Base-by-base conservation (phyloP, 2,329 filamentous ascomycete genomes). In the Fusarium haematococcum region DNA sequence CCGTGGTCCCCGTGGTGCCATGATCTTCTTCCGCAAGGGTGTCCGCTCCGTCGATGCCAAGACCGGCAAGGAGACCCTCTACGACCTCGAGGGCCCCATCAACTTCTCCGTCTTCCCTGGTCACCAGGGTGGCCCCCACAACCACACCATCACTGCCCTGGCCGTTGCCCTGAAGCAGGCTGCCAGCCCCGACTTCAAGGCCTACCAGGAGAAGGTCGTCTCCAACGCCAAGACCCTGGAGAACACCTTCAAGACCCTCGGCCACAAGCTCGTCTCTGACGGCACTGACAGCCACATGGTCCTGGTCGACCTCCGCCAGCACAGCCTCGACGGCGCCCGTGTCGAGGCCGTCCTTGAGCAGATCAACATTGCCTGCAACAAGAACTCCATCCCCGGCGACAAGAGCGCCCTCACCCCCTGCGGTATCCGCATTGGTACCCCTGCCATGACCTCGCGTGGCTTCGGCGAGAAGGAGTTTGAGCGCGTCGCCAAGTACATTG, bases 1-100 rank as follows among this genome's bases (percentile, higher is more conserved):
- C 78, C 95, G 97, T 85, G 97, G 97, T 69, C 97, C 97, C 69
- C 95, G 97, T 84, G 97, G 97, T 81, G 97, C 97, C 83, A 99
- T 99, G 97, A 99, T 99, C 87, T 99, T 99, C 91, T 99, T 95
- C 92, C 94, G 97, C 86, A 98, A 97, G 89, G 97, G 97, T 74
- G 92, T 98, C 71, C 94, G 96, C 81, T 95, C 93, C 80, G 93
- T 93, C 64, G 94, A 98, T 82, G 88, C 93, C 85, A 98, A 98
- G 90, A 92, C 93, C 71, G 95, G 95, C 80, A 96, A 98, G 87
- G 91, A 96, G 88, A 93, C 89, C 61, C 88, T 95, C 80, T 99
- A 98, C 84, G 95, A 99, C 81, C 91, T 99, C 37, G 97, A 99
- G 88, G 91, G 92, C 79, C 94, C 95, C 66, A 99, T 99, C 89